Evolutionary conservation across 164 flowering plant genomes (phyloP).

Genomic region (Stephania japonica): DNA sequence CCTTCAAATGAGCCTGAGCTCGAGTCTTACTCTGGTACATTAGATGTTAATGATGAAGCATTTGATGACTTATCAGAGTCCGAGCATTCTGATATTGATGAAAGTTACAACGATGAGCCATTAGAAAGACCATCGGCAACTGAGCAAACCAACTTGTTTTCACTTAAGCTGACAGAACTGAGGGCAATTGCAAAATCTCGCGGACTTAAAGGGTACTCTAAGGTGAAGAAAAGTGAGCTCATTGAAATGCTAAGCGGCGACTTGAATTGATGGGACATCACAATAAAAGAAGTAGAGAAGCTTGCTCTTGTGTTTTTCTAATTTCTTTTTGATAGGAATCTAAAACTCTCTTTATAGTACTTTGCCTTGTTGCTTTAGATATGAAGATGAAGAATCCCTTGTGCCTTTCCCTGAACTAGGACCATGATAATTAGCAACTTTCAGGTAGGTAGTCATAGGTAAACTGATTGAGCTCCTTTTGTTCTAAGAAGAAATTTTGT

Average conservation of each 20-base stretch:
- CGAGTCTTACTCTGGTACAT: constrained; percentile 17
- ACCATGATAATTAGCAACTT: not conserved
- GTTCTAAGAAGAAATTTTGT: not conserved
- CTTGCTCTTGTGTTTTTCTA: too few relatives aligned
- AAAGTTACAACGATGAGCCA: constrained; percentile 26
- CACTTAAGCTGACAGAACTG: constrained; percentile 64
- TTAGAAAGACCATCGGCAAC: constrained; percentile 17
- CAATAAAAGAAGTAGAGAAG: not conserved
- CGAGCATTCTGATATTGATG: constrained; percentile 34
- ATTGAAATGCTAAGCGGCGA: constrained; percentile 45
- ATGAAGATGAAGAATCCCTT: not conserved
- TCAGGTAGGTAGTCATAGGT: not conserved
- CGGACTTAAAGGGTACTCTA: constrained; percentile 82
- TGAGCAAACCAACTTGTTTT: constrained; percentile 36
- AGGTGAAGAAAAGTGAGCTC: constrained; percentile 76
- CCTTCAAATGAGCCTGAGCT: constrained; percentile 17
- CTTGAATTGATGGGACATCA: constrained; percentile 3
- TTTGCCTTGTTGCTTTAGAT: not conserved
- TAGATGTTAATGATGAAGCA: constrained; percentile 19
- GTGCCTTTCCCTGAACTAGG: not conserved
- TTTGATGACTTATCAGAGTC: constrained; percentile 30
- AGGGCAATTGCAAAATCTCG: constrained; percentile 73
- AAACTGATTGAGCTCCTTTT: not conserved
- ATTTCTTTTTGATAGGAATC: not conserved
- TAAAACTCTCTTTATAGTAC: not conserved